Evolutionary conservation across 176 grass and related monocot genomes (phyloP).

Genomic region (Cocos nucifera): DNA sequence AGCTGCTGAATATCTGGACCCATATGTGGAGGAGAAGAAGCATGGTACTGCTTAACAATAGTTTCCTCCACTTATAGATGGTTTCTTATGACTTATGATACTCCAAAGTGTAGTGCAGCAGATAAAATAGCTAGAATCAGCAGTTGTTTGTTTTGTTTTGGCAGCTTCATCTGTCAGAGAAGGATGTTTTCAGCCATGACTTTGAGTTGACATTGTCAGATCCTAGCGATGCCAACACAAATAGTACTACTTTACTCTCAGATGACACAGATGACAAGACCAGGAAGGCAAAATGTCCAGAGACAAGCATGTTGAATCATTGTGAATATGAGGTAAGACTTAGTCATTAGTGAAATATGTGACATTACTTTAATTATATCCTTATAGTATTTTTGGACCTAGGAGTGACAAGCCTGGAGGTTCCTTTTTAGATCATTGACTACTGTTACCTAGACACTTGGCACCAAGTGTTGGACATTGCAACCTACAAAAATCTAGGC

Average conservation of each 20-base stretch:
- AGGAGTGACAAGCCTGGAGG: too few species aligned
- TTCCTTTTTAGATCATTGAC: too few species aligned
- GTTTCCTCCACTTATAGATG: constrained; percentile 9
- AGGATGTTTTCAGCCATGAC: constrained; percentile 75
- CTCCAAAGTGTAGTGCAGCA: too few species aligned
- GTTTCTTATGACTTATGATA: constrained; percentile 12
- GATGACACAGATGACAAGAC: constrained; percentile 74
- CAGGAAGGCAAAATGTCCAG: constrained; percentile 45
- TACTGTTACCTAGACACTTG: too few species aligned
- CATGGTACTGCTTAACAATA: constrained; percentile 45
- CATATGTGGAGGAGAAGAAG: constrained; percentile 80
- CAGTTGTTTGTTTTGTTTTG: constrained; percentile 24
- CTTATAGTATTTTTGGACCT: too few species aligned
- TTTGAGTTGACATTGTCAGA: constrained; percentile 55
- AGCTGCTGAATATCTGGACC: constrained; percentile 89
- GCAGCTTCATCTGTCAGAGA: constrained; percentile 72
- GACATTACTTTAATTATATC: too few species aligned
- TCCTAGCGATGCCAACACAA: constrained; percentile 86
- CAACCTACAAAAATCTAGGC: too few species aligned
- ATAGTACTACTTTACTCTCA: constrained; percentile 61
- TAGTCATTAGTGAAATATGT: neutral
- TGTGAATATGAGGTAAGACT: constrained; percentile 58
- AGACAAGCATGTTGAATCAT: constrained; percentile 37
- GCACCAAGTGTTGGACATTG: too few species aligned
- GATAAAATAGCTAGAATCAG: constrained; percentile 10